These are phyloP conservation scores for Peronospora destructor DNA, from an alignment of 352 stramenopile genomes.

Conservation along the genomic window DNA sequence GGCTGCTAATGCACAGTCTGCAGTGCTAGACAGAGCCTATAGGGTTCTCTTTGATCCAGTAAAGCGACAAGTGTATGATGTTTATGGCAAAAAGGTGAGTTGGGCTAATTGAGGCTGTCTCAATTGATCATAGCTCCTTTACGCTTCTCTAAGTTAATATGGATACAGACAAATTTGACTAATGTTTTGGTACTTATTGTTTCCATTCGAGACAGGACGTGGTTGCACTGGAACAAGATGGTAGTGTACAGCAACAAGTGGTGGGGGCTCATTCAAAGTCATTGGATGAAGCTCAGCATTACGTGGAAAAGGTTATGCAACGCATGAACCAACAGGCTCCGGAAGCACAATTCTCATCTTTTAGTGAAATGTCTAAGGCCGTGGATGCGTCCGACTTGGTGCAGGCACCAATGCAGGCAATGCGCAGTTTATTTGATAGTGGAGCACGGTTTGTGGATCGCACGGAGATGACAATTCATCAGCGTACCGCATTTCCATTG, in stretches of 20 bases:
- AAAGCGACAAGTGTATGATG: constrained; percentile 63
- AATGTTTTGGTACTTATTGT: not conserved
- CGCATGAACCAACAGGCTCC: constrained; percentile 63
- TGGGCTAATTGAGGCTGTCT: not conserved
- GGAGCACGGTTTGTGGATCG: constrained; percentile 45
- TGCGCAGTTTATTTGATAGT: constrained; percentile 42
- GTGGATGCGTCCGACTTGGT: constrained; percentile 78
- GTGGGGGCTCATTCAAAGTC: constrained; percentile 44
- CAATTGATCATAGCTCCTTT: not conserved
- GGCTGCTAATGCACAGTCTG: constrained; percentile 71
- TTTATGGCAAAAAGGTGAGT: constrained; percentile 62
- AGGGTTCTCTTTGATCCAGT: constrained; percentile 70
- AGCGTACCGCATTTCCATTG: constrained; percentile 63
- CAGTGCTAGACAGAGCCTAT: constrained; percentile 72
- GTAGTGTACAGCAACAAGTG: constrained; percentile 22
- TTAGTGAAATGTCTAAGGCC: constrained; percentile 74
- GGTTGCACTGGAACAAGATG: constrained; percentile 57
- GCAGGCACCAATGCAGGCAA: constrained; percentile 45
- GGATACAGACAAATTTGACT: not conserved
- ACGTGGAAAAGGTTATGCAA: constrained; percentile 51
- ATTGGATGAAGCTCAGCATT: constrained; percentile 41
- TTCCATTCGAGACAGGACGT: constrained; percentile 29
- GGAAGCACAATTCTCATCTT: constrained; percentile 68
- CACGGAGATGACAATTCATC: constrained; percentile 78
- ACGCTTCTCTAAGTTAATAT: constrained; percentile 6